phyloP scores from a whole-genome alignment of 495 filamentous ascomycete genomes.

The Neurospora intermedia region DNA sequence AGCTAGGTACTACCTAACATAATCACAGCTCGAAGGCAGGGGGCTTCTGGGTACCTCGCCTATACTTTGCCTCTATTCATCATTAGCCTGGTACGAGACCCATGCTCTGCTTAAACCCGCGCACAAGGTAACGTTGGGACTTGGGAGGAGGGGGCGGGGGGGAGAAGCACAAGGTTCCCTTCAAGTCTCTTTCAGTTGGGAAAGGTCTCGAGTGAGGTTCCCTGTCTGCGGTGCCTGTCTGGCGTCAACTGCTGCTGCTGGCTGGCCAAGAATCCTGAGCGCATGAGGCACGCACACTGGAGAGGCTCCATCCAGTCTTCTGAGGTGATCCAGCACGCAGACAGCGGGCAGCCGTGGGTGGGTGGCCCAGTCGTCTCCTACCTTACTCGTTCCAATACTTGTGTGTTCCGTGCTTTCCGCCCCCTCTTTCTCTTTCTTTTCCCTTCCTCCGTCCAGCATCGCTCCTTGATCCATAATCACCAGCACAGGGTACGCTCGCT shows the following conservation, averaged over 20 bases:
- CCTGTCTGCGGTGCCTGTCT: not conserved
- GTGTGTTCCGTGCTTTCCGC: constrained; percentile 18
- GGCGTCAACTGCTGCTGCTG: not conserved
- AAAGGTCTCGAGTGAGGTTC: not conserved
- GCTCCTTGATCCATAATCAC: constrained; percentile 9
- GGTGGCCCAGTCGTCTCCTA: too few species aligned
- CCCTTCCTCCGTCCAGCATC: constrained; percentile 8
- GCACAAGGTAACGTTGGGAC: not conserved
- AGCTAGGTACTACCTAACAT: not conserved
- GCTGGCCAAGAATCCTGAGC: not conserved
- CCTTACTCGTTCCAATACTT: not conserved
- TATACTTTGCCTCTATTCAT: not conserved
- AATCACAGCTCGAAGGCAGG: not conserved
- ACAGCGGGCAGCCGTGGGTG: not conserved
- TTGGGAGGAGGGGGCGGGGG: not conserved
- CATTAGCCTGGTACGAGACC: not conserved
- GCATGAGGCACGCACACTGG: not conserved
- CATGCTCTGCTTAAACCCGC: not conserved
- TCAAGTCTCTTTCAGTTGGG: not conserved
- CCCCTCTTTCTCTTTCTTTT: constrained; percentile 13
- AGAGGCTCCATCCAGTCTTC: not conserved
- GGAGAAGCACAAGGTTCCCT: not conserved
- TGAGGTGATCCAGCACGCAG: not conserved
- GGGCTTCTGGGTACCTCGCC: not conserved
- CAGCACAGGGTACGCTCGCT: constrained; percentile 3